Base-by-base conservation (phyloP, 768 basidiomycete species). In the Punctularia strigosozonata region DNA sequence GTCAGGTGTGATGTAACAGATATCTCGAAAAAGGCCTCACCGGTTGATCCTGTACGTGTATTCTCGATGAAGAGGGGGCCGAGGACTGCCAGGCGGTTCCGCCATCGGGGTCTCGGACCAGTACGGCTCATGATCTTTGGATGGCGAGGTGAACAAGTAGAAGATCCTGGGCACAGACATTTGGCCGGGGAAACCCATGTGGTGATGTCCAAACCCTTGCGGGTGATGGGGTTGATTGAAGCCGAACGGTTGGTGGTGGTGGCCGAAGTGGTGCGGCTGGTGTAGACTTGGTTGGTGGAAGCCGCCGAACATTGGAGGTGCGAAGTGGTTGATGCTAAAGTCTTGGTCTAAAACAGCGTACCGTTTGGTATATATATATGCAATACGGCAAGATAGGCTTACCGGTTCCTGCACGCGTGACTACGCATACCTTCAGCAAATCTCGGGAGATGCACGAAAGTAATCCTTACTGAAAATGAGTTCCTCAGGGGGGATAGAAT, bases 391-490 rank as follows among this genome's bases (percentile, higher is more conserved):
- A n/a, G n/a, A n/a, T n/a, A n/a, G n/a, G n/a, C n/a, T n/a, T n/a
- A 14, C 30, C 21, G 41, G 39, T 38, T n/a, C 34, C 38, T 4
- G 31, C 69, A 24, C 2, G 22, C 21, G 6, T 25, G 5, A 17
- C 10, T 13, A 8, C 8, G 13, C 6, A 42, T 15, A 7, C 28
- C 25, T 12, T 13, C n/a, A 42, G 25, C 13, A 30, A 8, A 36
- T 13, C 20, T 40, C 13, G 20, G 17, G 8, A 39, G 18, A 32
- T 4, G 17, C 21, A 26, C 20, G 4, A 37, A n/a, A 10, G 23
- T 22, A 44, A n/a, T n/a, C n/a, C 60, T n/a, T 8, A 70, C 68
- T 56, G 10, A 71, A 55, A 22, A 68, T 57, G 3, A 71, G 37
- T 5, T 69, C 57, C 43, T 67, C 59, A 0, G 66, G 65, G 42